These are phyloP conservation scores for Gracilaria caudata DNA, from an alignment of 23 red algal species.

Conservation along the genomic window DNA sequence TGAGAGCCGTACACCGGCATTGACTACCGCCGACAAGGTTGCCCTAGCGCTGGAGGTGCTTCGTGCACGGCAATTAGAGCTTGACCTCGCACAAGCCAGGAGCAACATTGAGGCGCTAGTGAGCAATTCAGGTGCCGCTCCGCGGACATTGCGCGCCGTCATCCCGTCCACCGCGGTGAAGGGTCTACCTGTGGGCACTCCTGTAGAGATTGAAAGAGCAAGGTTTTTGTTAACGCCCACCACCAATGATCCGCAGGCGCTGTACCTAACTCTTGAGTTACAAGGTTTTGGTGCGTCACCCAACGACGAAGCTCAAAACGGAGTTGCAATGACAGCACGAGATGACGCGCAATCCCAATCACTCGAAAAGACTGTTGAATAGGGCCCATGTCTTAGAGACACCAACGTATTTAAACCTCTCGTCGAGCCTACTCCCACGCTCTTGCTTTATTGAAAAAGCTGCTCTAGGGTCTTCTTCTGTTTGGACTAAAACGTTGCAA, in stretches of 20 bases:
- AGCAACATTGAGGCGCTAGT: constrained; percentile 52
- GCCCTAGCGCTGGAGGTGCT: constrained; percentile 61
- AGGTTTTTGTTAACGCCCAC: constrained; percentile 56
- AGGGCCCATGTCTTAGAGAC: neutral
- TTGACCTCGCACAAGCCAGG: constrained; percentile 59
- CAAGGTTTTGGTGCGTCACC: constrained; percentile 36
- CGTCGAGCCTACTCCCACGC: neutral
- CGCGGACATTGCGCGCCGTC: constrained; percentile 53
- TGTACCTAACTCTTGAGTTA: constrained; percentile 58
- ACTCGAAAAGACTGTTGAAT: constrained; percentile 30
- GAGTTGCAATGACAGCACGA: neutral
- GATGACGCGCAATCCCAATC: constrained; percentile 33
- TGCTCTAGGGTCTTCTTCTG: neutral
- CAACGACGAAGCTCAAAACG: constrained; percentile 4
- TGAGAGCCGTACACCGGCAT: constrained; percentile 16
- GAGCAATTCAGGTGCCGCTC: constrained; percentile 21
- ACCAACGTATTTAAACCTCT: neutral
- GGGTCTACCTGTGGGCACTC: constrained; percentile 42
- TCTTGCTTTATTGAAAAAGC: constrained; percentile 7
- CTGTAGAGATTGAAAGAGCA: constrained; percentile 38
- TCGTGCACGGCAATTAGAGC: constrained; percentile 58
- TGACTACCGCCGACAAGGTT: constrained; percentile 57
- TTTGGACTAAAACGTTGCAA: neutral
- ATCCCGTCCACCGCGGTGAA: constrained; percentile 45
- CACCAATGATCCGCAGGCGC: constrained; percentile 49